Base-by-base conservation (phyloP, 768 basidiomycete genomes). In the Russula griseocarnosa region DNA sequence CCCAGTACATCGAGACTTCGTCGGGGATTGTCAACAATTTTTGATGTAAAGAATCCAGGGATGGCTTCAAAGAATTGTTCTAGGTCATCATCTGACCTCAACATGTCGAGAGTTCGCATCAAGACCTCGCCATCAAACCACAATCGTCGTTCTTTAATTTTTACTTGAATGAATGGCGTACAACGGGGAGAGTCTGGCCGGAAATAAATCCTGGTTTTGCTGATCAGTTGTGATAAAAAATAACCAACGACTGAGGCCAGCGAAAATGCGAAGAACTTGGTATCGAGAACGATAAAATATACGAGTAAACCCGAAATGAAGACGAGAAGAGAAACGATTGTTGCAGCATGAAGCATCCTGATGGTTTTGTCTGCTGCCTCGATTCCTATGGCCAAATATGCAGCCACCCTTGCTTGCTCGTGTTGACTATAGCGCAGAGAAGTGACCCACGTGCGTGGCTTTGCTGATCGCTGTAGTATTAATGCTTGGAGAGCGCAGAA, bases 401-500 rank as follows among this genome's bases (percentile, higher is more conserved):
- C 50, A 20, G 40, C 40, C 11, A 54, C 26, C 11, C 53, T 52
- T 7, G 42, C 60, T 20, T 52, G 52, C 52, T 53, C 30, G 3
- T 5, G 60, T 34, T 24, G 20, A 32, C 52, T 55, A 26, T 26
- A 47, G 20, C 52, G 22, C 8, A 32, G 8, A 9, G 40, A 26
- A 22, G 52, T 54, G 22, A 54, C n/a, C 52, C 11, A 11, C 10
- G 30, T 9, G 6, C 26, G 22, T 28, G 42, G 60, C 11, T 28
- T 28, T 20, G 52, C 42, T 30, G 16, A 57, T 3, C 44, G 55
- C 11, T 32, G 42, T 13, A 57, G 28, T 20, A 18, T 46, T n/a
- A 44, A 32, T 10, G 60, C 60, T 2, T 54, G 8, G 13, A 53
- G n/a, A 14, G 60, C 60, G 9, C 60, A 44, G 8, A 53, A 26